Evolutionary conservation across 1,284 basidiomycete genomes (phyloP), one percentile per base, ranked within the genome.

Genomic region (Trichosporon sp.): DNA sequence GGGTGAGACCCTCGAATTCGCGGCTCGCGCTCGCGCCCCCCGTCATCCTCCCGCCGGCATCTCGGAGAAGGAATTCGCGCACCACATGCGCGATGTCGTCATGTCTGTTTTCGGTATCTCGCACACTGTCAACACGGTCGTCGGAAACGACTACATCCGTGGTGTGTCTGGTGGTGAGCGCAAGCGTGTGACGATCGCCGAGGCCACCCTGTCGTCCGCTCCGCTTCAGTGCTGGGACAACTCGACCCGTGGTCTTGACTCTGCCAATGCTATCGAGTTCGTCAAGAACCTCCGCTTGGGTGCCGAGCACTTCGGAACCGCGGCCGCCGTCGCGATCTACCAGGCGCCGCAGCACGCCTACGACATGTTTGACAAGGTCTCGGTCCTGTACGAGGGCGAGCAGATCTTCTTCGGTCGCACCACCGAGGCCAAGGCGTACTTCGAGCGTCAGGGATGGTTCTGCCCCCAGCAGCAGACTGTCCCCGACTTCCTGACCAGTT

Each of bases 351-450:
- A 87, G 73, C 80, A 84, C 14, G 85, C 86, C 2, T 86, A 85
- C 75, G 86, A 87, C 66, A 74, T 81, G 65, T 92, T 92, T 72
- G 89, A 91, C 85, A 91, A 92, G 79, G 88, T 90, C 51, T 87
- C 87, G 73, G 88, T 96, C 26, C 85, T 96, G 68, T 90, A 93
- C 83, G 86, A 92, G 80, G 94, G 94, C 10, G 90, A 89, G 70
- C 90, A 93, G 79, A 91, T 93, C 51, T 96, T 90, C 87, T 93
- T 90, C 79, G 94, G 94, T 4, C 88, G 89, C 6, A 87, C 89
- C 0, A 82, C 83, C 84, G 87, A 90, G 69, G 94, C 93, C 14
- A 90, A 92, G 67, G 84, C 85, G 2, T 95, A 93, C 85, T 94
- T 94, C 76, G 88, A 91, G 78, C 82, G 86, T 63, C 86, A 95